Base-by-base conservation (phyloP, 1,284 basidiomycete species). In the Leccinum holopus region DNA sequence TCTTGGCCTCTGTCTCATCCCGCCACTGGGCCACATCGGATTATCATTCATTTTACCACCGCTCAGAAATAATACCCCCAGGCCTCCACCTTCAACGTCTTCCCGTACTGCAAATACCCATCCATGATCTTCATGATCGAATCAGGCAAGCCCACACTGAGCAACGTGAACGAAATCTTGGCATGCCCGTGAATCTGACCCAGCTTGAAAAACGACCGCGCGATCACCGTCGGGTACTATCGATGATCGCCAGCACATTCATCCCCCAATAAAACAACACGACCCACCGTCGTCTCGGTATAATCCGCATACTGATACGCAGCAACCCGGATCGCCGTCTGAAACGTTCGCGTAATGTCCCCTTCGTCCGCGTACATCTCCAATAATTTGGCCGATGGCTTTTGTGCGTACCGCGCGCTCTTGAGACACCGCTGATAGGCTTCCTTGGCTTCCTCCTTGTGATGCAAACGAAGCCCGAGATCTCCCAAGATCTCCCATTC, bases 401-500 rank as follows among this genome's bases (percentile, higher is more conserved):
- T 98, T 63, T 90, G 84, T 3, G 91, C 91, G 76, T 98, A 99
- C 28, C 90, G 80, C 61, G 90, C 86, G 51, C 87, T 82, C 67
- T 98, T 95, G 37, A 99, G 85, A 74, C 95, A 97, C 16, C 95
- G 87, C 74, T 97, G 94, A 76, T 92, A 99, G 2, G 96, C 96
- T 72, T 99, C 97, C 76, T 97, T 97, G 37, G 95, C 94, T 72
- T 99, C 97, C 72, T 98, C 97, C 75, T 94, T 95, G 80, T 98
- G 97, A 72, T 98, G 92, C 64, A 99, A 76, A 10, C 97, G 87
- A 41, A 91, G 73, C 1, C 96, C 97, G 8, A 99, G 82, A 72
- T 99, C 97, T 35, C 97, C 97, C 2, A 99, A 82, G 57, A 99
- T 98, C 79, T 99, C 97, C 97, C 97, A 99, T 77, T 99, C 97